phyloP scores from a whole-genome alignment of 176 grass and related monocot species.

The Cenchrus fungigraminus region DNA sequence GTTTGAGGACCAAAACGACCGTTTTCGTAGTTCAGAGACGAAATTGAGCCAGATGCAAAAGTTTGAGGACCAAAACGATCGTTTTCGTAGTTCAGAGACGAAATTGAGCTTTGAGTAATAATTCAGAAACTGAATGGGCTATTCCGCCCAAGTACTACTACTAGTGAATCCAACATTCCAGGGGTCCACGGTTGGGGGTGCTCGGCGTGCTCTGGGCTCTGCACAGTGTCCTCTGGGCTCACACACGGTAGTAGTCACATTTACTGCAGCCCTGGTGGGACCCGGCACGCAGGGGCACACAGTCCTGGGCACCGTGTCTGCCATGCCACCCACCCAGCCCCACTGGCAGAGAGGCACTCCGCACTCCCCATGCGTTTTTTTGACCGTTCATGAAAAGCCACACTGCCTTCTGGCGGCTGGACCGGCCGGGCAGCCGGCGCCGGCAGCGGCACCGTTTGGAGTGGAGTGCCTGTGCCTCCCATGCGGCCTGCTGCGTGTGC shows the following conservation, averaged over 20 bases:
- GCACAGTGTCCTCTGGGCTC: no score
- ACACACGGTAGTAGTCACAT: not conserved
- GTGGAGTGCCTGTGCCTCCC: conserved; percentile 12
- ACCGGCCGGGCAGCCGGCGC: not conserved
- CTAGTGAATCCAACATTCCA: not conserved
- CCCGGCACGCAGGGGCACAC: not conserved
- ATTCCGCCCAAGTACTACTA: not conserved
- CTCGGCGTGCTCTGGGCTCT: no score
- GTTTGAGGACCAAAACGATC: no score
- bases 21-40: no score
- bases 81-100: no score
- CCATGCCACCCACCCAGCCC: conserved; percentile 4
- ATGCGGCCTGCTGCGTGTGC: not conserved
- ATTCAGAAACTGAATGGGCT: no score
- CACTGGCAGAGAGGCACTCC: not conserved
- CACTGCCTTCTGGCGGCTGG: conserved; percentile 23
- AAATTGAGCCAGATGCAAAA: no score
- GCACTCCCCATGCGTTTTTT: conserved; percentile 14
- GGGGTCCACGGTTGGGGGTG: not conserved
- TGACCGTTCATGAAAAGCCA: conserved; percentile 54
- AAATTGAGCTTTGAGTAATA: no score
- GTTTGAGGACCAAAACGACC: no score
- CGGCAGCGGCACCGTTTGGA: not conserved
- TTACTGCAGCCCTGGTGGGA: not conserved
- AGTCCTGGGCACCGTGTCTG: not conserved